These are phyloP conservation scores for Nymphaea thermarum DNA, from an alignment of 164 flowering plant genomes.

Conservation along the genomic window DNA sequence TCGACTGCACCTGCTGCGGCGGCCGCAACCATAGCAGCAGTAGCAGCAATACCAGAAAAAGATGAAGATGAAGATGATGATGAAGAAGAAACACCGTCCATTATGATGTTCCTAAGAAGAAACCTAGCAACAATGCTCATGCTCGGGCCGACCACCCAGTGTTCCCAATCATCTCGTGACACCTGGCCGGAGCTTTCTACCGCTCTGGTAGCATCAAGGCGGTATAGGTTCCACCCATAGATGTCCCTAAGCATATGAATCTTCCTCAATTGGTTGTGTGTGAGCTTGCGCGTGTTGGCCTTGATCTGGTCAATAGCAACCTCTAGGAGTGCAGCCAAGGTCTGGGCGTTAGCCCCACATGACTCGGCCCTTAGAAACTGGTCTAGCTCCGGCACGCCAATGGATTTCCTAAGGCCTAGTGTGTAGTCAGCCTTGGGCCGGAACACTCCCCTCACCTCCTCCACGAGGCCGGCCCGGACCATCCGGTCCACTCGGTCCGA, in stretches of 20 bases:
- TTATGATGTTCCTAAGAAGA: slow-evolving; percentile 8
- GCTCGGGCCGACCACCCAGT: slow-evolving; percentile 34
- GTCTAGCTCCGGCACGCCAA: slow-evolving; percentile 69
- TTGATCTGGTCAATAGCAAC: slow-evolving; percentile 42
- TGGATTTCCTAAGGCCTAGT: slow-evolving; percentile 49
- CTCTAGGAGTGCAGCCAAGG: slow-evolving; percentile 16
- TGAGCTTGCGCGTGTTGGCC: slow-evolving; percentile 39
- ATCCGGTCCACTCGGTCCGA: slow-evolving; percentile 54
- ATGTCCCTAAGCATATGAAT: slow-evolving; percentile 29
- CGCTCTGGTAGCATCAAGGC: slow-evolving; percentile 57
- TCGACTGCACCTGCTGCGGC: too few species aligned
- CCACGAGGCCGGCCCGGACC: slow-evolving; percentile 54
- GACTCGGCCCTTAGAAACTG: slow-evolving; percentile 16
- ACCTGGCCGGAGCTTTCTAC: slow-evolving; percentile 16
- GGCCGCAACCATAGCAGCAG: too few species aligned
- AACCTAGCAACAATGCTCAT: slow-evolving; percentile 23
- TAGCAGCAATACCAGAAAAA: too few species aligned
- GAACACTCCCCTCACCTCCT: slow-evolving; percentile 37
- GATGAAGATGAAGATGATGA: background rate
- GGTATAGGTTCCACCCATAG: slow-evolving; percentile 42
- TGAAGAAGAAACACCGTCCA: background rate
- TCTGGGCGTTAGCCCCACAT: slow-evolving; percentile 5
- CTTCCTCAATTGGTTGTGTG: slow-evolving; percentile 41
- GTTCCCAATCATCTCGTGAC: slow-evolving; percentile 43
- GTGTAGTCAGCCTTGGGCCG: slow-evolving; percentile 28